These are phyloP conservation scores for Colletotrichum sublineola DNA, from an alignment of 2,329 filamentous ascomycete genomes.

Conservation along the genomic window DNA sequence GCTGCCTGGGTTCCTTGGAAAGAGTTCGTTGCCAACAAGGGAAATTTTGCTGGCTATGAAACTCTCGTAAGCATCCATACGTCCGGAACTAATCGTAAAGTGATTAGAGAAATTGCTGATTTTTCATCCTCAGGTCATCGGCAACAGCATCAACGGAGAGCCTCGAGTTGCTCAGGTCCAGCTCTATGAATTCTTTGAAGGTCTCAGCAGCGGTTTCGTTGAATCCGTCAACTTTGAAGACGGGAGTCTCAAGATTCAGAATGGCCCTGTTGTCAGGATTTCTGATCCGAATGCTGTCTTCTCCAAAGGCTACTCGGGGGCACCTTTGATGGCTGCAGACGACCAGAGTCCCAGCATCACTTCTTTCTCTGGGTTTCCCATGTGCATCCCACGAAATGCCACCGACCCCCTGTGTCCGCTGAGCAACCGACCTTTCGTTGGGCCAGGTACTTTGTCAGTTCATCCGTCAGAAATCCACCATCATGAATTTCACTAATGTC, in stretches of 20 bases:
- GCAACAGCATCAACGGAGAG: slow-evolving; percentile 52
- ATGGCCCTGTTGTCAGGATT: slow-evolving; percentile 52
- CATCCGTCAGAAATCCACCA: neutral
- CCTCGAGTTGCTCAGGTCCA: slow-evolving; percentile 52
- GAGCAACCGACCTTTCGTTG: slow-evolving; percentile 51
- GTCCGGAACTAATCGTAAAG: too few species aligned
- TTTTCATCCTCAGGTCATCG: slow-evolving; percentile 49
- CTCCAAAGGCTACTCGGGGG: slow-evolving; percentile 52
- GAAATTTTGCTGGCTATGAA: slow-evolving; percentile 52
- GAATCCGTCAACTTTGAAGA: slow-evolving; percentile 51
- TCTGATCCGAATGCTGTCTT: slow-evolving; percentile 62
- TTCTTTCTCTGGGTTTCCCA: slow-evolving; percentile 64
- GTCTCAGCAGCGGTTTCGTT: slow-evolving; percentile 53
- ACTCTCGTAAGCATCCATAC: slow-evolving; percentile 47
- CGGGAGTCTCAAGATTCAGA: slow-evolving; percentile 51
- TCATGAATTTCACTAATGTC: neutral
- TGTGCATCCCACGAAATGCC: slow-evolving; percentile 62
- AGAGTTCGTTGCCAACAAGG: slow-evolving; percentile 51
- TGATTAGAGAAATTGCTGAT: neutral
- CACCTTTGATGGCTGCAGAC: slow-evolving; percentile 61
- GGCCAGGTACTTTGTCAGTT: slow-evolving; percentile 52
- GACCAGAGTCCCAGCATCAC: slow-evolving; percentile 62
- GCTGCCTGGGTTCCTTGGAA: slow-evolving; percentile 60
- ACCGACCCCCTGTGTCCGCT: slow-evolving; percentile 53
- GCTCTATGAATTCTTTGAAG: slow-evolving; percentile 53